phyloP scores from a whole-genome alignment of 2,329 filamentous ascomycete species.

The Paecilomyces fulvus region DNA sequence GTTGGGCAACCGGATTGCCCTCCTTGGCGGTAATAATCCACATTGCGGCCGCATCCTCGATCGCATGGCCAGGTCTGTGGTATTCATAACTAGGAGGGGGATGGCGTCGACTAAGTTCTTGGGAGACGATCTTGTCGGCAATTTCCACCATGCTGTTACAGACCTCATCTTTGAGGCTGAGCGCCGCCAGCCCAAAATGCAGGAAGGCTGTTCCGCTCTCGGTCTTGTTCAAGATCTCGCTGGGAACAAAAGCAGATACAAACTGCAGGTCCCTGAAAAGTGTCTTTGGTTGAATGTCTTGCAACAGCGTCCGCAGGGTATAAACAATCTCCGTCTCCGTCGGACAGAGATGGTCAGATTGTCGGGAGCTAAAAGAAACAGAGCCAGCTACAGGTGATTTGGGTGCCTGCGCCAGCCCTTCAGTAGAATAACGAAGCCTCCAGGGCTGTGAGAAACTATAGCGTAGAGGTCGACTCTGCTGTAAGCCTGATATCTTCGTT shows the following conservation, averaged over 20 bases:
- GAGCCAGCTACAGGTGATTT: constrained; percentile 20
- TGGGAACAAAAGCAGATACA: constrained; percentile 54
- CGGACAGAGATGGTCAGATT: constrained; percentile 43
- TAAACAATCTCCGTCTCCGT: constrained; percentile 56
- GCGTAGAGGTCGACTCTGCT: constrained; percentile 13
- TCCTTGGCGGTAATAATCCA: constrained; percentile 92
- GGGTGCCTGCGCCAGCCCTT: constrained; percentile 13
- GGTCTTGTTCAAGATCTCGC: constrained; percentile 49
- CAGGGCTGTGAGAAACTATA: constrained; percentile 25
- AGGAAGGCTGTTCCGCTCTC: constrained; percentile 71
- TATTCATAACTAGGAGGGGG: constrained; percentile 20
- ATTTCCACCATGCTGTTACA: constrained; percentile 76
- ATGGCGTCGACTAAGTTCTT: constrained; percentile 37
- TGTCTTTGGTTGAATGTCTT: constrained; percentile 65
- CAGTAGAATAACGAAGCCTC: constrained; percentile 6
- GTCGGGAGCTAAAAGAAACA: constrained; percentile 21
- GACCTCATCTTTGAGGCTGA: constrained; percentile 81
- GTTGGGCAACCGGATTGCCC: constrained; percentile 77
- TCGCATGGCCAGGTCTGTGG: constrained; percentile 21
- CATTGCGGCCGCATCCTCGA: constrained; percentile 76
- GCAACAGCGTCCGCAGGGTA: constrained; percentile 59
- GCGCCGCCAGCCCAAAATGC: constrained; percentile 77
- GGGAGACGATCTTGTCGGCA: constrained; percentile 59
- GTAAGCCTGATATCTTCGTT: constrained; percentile 5
- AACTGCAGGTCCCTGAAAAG: constrained; percentile 74